Base-by-base conservation (phyloP, 148 eudicot genomes). In the Rhododendron mucronatum region DNA sequence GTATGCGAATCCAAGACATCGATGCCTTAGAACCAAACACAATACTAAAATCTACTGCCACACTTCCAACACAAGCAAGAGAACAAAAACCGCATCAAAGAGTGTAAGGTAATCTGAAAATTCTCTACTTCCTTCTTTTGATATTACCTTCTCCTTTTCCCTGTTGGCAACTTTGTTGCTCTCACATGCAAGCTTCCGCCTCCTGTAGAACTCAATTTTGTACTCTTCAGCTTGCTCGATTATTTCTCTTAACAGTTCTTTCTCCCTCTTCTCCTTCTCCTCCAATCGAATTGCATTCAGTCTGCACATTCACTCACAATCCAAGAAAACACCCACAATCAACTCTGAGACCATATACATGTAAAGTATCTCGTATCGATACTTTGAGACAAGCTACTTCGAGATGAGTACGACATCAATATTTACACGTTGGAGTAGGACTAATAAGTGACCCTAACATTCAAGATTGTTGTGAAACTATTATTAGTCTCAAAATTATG, bases 231-330 rank as follows among this genome's bases (percentile, higher is more conserved):
- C 98, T 89, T 93, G 94, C 86, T 91, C 89, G 45, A 95, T 88
- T 82, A 95, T 95, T 83, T 91, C 92, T 86, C 87, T 89, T 84
- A 91, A n/a, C 78, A 88, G 81, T 89, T 91, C 92, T 85, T 92
- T 94, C 92, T 94, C 94, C 85, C 82, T 88, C 94, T 89, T 91
- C 88, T 93, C 97, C 87, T 93, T 94, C 92, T 94, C 90, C 89
- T 93, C 97, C 86, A 94, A 78, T 14, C 85, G 90, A 86, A 93
- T 89, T 50, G 95, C 94, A 86, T 95, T 95, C 88, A 87, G 89
- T 85, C 95, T 94, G 48, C 41, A 39, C 41, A 5, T 39, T 39
- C 41, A 41, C 26, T 1, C 48, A 44, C 2, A 78, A 45, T 45
- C 53, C n/a, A 7, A 45, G 30, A 9, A 78, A 45, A 45, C 10